phyloP scores from a whole-genome alignment of 805 yeast species.

The Candida anglica region DNA sequence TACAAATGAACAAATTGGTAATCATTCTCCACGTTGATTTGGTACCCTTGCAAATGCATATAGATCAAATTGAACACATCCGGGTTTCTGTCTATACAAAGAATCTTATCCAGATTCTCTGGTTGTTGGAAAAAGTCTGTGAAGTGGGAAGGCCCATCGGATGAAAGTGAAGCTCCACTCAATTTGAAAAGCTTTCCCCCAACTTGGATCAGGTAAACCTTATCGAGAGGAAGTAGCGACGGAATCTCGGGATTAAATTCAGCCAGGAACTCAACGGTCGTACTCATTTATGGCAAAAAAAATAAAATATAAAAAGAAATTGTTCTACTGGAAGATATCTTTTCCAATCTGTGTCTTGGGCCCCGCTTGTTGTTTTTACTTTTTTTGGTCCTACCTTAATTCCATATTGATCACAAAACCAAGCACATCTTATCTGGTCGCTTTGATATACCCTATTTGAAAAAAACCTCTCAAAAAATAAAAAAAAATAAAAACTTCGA shows the following conservation, averaged over 20 bases:
- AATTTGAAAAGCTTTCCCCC: slow-evolving; percentile 60
- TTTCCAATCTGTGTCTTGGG: no score
- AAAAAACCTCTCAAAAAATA: no score
- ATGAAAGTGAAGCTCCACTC: slow-evolving; percentile 81
- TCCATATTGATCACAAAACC: no score
- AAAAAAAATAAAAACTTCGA: no score
- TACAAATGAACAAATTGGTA: slow-evolving; percentile 58
- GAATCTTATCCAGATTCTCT: slow-evolving; percentile 34
- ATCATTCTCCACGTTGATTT: slow-evolving; percentile 55
- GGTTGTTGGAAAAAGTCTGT: slow-evolving; percentile 58
- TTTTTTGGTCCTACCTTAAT: no score
- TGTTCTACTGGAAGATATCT: no score
- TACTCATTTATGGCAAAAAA: no score
- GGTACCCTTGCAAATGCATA: slow-evolving; percentile 78
- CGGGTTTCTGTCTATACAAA: slow-evolving; percentile 75
- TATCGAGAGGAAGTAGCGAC: slow-evolving; percentile 59
- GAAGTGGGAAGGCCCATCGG: slow-evolving; percentile 87
- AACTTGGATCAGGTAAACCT: slow-evolving; percentile 65
- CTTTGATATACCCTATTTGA: no score
- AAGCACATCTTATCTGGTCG: no score
- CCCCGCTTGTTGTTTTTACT: no score
- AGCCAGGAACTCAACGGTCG: slow-evolving; percentile 2
- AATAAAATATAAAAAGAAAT: no score
- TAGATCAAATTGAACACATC: slow-evolving; percentile 62
- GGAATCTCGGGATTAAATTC: slow-evolving; percentile 46